Percentiles rank a stretch among this genome's conserved stretches.
Evolutionary conservation across 768 basidiomycete species (phyloP).

Genomic region (Pholiota microspora): DNA sequence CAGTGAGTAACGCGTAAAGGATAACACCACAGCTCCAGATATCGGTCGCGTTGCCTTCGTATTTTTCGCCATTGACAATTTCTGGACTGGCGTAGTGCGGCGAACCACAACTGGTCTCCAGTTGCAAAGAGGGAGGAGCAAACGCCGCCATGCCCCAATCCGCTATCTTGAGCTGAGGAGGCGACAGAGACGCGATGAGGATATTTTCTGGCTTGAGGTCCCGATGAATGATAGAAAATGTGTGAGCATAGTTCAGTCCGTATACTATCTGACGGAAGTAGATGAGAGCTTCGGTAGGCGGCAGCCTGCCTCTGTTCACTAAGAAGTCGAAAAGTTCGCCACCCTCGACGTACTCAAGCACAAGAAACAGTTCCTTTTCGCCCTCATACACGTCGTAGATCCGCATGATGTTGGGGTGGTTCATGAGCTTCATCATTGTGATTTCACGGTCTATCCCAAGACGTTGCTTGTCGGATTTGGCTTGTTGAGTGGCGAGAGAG

Average conservation of each 20-base stretch:
- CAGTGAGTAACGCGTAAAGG: conserved; percentile 85
- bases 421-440: conserved; percentile 99
- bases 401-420: conserved; percentile 94
- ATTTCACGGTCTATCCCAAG: conserved; percentile 93
- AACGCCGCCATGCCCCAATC: conserved; percentile 99
- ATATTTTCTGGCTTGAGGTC: conserved; percentile 99
- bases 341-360: conserved; percentile 93
- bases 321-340: conserved; percentile 97
- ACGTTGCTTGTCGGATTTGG: conserved; percentile 76
- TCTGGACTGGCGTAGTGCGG: conserved; percentile 98
- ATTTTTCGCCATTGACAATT: conserved; percentile 89
- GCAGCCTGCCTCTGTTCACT: conserved; percentile 82
- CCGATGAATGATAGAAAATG: conserved; percentile 96
- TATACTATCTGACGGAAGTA: conserved; percentile 97
- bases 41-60: conserved; percentile 87
- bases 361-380: conserved; percentile 85
- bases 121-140: conserved; percentile 77
- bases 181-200: conserved; percentile 78
- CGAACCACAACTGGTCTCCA: conserved; percentile 94
- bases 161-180: conserved; percentile 89
- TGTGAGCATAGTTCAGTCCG: conserved; percentile 94
- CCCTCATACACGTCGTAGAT: conserved; percentile 97
- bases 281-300: conserved; percentile 76
- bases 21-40: conserved; percentile 98
- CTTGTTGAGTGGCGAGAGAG: conserved; percentile 62